A percentile compares a stretch with the other conserved stretches of the same genome.
These are phyloP conservation scores for Typha latifolia DNA, from an alignment of 176 grass and related monocot genomes.

Conservation along the genomic window DNA sequence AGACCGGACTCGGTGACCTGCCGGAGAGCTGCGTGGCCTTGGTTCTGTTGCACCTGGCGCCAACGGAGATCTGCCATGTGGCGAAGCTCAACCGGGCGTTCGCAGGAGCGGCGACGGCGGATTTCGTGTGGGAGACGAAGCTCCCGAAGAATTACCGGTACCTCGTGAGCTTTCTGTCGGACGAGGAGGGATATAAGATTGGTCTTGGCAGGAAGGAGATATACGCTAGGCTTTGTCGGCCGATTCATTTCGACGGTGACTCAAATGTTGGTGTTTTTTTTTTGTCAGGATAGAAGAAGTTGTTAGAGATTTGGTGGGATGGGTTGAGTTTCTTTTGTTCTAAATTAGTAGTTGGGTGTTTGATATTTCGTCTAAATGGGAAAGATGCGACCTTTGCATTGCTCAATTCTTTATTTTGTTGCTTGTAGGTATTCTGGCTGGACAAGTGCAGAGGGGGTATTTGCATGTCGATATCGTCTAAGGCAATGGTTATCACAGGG, in stretches of 20 bases:
- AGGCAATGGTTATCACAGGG: conserved; percentile 69
- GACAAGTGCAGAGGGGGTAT: conserved; percentile 65
- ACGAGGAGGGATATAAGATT: conserved; percentile 15
- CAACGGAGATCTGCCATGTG: conserved; percentile 67
- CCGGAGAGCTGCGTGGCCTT: conserved; percentile 72
- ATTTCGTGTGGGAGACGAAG: conserved; percentile 91
- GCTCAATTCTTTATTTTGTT: not conserved
- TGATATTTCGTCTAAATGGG: no score
- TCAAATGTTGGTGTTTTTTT: conserved; percentile 35
- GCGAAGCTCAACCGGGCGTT: conserved; percentile 64
- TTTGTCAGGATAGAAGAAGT: not conserved
- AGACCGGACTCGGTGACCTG: conserved; percentile 57
- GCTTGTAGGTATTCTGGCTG: conserved; percentile 72
- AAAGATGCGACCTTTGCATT: not conserved
- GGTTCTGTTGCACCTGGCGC: conserved; percentile 60
- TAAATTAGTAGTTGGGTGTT: no score
- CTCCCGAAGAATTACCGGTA: conserved; percentile 68
- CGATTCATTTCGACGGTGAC: conserved; percentile 48
- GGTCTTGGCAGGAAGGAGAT: conserved; percentile 61
- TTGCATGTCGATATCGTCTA: conserved; percentile 81
- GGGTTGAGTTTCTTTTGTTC: not conserved
- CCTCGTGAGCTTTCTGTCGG: conserved; percentile 47
- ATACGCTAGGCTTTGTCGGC: conserved; percentile 55
- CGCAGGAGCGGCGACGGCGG: conserved; percentile 54
- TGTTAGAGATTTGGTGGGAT: not conserved